phyloP scores from a whole-genome alignment of 1,284 basidiomycete genomes.

The Bondarzewia mesenterica region DNA sequence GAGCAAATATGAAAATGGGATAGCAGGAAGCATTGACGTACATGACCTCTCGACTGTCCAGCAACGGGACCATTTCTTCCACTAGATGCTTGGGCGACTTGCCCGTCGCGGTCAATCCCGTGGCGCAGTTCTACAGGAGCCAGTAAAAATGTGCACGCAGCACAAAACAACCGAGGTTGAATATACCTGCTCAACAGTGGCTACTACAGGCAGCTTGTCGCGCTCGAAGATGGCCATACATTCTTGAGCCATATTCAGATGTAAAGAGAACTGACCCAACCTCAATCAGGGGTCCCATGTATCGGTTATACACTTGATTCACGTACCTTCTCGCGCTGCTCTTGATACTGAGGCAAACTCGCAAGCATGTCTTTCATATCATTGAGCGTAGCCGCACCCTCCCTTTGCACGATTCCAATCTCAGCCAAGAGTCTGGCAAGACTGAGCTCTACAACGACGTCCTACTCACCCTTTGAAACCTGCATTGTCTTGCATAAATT shows the following conservation, averaged over 20 bases:
- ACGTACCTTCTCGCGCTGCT: slow-evolving; percentile 86
- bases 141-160: not conserved
- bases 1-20: not conserved
- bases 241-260: slow-evolving; percentile 95
- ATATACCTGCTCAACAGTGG: slow-evolving; percentile 86
- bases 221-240: slow-evolving; percentile 93
- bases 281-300: too few species aligned
- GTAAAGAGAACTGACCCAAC: slow-evolving; percentile 83
- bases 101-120: slow-evolving; percentile 81
- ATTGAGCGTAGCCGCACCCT: slow-evolving; percentile 83
- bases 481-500: slow-evolving; percentile 88
- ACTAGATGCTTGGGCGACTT: slow-evolving; percentile 89
- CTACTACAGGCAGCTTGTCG: slow-evolving; percentile 80
- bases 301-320: not conserved
- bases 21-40: slow-evolving; percentile 27
- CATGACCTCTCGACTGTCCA: slow-evolving; percentile 83
- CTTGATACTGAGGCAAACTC: slow-evolving; percentile 89
- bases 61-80: slow-evolving; percentile 96
- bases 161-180: not conserved
- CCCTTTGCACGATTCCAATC: slow-evolving; percentile 29
- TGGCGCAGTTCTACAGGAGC: slow-evolving; percentile 72
- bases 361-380: slow-evolving; percentile 99
- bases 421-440: not conserved
- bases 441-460: not conserved
- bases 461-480: slow-evolving; percentile 74